Conservation (phyloP, 306 rosid genomes). For the Pyrus betulifolia region DNA sequence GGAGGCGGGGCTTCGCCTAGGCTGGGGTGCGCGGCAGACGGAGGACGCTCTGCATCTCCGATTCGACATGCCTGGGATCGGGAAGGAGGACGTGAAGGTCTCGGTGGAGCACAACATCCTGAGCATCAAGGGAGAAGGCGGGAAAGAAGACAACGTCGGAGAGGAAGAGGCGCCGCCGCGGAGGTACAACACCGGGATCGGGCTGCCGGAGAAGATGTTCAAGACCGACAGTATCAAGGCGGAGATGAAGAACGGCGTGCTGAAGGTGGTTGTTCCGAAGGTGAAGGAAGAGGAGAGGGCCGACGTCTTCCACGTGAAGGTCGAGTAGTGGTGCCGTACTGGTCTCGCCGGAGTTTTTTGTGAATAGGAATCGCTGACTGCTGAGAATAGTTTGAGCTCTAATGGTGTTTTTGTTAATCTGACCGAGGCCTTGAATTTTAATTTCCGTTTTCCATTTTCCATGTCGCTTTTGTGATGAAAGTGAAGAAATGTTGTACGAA, state of each 20-base stretch:
- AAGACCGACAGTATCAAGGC: slow-evolving; percentile 11
- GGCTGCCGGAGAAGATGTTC: slow-evolving; percentile 19
- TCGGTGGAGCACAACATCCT: slow-evolving; percentile 17
- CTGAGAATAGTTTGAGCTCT: too few relatives aligned
- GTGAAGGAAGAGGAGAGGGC: slow-evolving; percentile 18
- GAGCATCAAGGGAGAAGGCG: slow-evolving; percentile 15
- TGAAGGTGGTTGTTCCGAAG: slow-evolving; percentile 19
- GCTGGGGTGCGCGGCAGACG: slow-evolving; percentile 16
- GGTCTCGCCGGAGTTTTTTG: too few relatives aligned
- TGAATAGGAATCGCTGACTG: too few relatives aligned
- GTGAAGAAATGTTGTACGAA: too few relatives aligned
- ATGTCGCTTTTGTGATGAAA: too few relatives aligned
- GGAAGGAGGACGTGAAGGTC: slow-evolving; percentile 22
- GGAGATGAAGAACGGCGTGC: slow-evolving; percentile 28
- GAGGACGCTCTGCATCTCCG: slow-evolving; percentile 18
- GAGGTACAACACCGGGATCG: slow-evolving; percentile 17
- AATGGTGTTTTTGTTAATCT: too few relatives aligned
- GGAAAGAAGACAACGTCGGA: slow-evolving; percentile 3
- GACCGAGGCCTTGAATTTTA: too few relatives aligned
- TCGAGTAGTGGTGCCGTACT: background rate
- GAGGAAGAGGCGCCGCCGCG: background rate
- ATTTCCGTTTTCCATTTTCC: too few relatives aligned
- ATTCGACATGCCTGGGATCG: slow-evolving; percentile 23
- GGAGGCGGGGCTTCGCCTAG: background rate
- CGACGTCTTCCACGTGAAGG: slow-evolving; percentile 9